Base-by-base conservation (phyloP, 1,139 yeast genomes). In the Diutina rugosa region DNA sequence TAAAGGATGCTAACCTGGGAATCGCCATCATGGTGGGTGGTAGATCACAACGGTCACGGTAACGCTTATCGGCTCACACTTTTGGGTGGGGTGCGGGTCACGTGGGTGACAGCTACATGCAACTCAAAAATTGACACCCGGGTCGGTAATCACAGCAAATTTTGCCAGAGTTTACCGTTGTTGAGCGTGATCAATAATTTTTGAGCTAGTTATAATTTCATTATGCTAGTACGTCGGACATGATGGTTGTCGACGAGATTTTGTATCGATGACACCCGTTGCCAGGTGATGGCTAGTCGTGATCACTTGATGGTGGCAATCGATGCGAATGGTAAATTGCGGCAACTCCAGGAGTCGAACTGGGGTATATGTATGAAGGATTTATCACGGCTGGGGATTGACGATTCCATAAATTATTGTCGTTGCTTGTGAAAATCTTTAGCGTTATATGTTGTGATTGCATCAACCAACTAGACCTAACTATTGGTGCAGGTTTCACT, bases 171-270 rank as follows among this genome's bases (percentile, higher is more conserved):
- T 21, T 4, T 21, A 21, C 26, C 26, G 26, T 21, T 4, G 26
- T 21, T 21, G 3, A 21, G 2, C 26, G 26, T 21, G 10, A 32
- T 5, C 35, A 6, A 1, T 4, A 4, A 21, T 3, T 21, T 3
- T 3, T 21, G 26, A 32, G 6, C 3, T 32, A 6, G 38, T 32
- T 4, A 3, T 21, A 21, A 3, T 21, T 2, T n/a, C n/a, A 35
- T 1, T 0, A 16, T 9, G 2, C 2, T 35, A 2, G 5, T 10
- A 16, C 2, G 10, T 32, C 2, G 12, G 4, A 10, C 9, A 0
- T 9, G n/a, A 12, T 12, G 41, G 41, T 35, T 35, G 3, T 9
- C 38, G 41, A 35, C 41, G 14, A 8, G 14, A 35, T 35, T 35
- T 10, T 16, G 14, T 35, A 2, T 35, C 14, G n/a, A n/a, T 12